Conservation (phyloP, 2,329 filamentous ascomycete genomes). For the Aureobasidium subglaciale region DNA sequence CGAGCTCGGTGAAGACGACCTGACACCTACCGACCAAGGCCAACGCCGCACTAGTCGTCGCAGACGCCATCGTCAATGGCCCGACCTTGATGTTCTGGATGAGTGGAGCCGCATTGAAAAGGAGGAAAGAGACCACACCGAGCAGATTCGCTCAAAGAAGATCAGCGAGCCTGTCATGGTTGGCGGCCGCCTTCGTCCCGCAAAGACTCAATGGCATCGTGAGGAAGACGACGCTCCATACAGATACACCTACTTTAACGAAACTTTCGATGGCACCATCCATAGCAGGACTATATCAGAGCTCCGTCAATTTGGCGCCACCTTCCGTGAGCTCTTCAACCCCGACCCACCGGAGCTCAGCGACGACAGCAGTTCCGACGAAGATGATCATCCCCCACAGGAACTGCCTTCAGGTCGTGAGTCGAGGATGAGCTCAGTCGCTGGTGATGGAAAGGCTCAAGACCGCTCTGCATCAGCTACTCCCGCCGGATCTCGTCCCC, state of each 20-base stretch:
- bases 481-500: conserved; percentile 16
- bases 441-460: conserved; percentile 22
- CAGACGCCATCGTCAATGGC: conserved; percentile 66
- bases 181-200: conserved; percentile 77
- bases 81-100: conserved; percentile 74
- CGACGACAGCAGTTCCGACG: conserved; percentile 59
- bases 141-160: conserved; percentile 77
- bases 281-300: conserved; percentile 95
- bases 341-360: conserved; percentile 76
- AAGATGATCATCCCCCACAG: conserved; percentile 38
- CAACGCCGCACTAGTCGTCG: conserved; percentile 38
- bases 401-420: conserved; percentile 21
- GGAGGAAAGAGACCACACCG: conserved; percentile 63
- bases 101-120: conserved; percentile 90
- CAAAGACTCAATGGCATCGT: conserved; percentile 72
- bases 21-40: conserved; percentile 29
- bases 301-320: conserved; percentile 74
- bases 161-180: conserved; percentile 91
- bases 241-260: conserved; percentile 97
- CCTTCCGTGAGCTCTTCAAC: conserved; percentile 81
- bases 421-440: conserved; percentile 1
- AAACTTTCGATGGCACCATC: conserved; percentile 90
- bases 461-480: conserved; percentile 29
- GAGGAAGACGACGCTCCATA: conserved; percentile 87
- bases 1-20: conserved; percentile 73